Percentiles rank a stretch among this genome's conserved stretches.
Evolutionary conservation across 306 rosid genomes (phyloP).

Genomic region (Styphnolobium japonicum): DNA sequence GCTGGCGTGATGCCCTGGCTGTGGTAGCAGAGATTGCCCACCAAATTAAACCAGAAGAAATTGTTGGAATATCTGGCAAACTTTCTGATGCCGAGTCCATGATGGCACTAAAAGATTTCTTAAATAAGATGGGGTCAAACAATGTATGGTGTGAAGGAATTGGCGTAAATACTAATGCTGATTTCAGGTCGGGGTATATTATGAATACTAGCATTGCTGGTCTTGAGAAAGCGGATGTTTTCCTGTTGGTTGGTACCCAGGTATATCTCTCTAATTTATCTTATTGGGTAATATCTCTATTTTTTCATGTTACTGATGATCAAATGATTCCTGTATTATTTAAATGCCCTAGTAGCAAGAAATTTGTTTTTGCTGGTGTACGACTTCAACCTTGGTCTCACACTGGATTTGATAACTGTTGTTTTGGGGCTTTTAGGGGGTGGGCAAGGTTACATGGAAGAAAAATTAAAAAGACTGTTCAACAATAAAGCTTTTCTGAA

Average conservation of each 20-base stretch:
- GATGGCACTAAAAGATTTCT: conserved; percentile 91
- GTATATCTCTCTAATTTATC: conserved; percentile 37
- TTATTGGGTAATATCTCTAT: neutral
- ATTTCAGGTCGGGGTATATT: conserved; percentile 88
- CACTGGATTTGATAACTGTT: conserved; percentile 10
- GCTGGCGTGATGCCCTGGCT: conserved; percentile 95
- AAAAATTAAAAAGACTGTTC: neutral
- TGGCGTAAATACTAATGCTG: conserved; percentile 64
- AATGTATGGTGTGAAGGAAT: conserved; percentile 94
- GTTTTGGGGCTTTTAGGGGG: neutral
- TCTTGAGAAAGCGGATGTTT: conserved; percentile 92
- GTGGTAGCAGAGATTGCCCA: conserved; percentile 78
- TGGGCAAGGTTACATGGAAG: neutral
- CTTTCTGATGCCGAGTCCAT: conserved; percentile 97
- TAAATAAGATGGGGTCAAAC: conserved; percentile 87
- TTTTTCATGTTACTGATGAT: conserved; percentile 11
- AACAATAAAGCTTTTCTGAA: neutral
- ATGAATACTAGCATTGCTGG: conserved; percentile 86
- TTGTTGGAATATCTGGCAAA: conserved; percentile 89
- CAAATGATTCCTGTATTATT: conserved; percentile 18
- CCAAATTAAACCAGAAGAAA: conserved; percentile 76
- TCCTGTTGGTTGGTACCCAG: conserved; percentile 97
- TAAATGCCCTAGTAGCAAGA: neutral
- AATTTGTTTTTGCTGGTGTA: neutral
- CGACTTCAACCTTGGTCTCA: neutral